Evolutionary conservation across 495 filamentous ascomycete genomes (phyloP), one percentile per base, ranked within the genome.

Genomic region (Daldinia grandis): DNA sequence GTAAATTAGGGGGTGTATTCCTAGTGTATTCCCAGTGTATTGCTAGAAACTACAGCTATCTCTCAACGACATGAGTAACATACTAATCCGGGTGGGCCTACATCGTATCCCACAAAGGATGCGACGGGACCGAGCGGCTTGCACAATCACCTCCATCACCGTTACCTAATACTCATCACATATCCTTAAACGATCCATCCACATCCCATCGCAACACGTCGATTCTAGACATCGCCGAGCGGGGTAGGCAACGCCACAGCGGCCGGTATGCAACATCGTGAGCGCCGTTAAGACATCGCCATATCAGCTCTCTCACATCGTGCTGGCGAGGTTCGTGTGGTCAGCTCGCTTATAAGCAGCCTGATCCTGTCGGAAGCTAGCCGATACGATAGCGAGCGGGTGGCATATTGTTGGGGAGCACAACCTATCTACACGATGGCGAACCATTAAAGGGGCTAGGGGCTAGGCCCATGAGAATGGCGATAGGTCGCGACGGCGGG

Each of bases 1-100:
- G 65, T 68, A 68, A 68, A 72, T 64, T 68, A 62, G 63, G 63
- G 68, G 68, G 68, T 44, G 68, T 71, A 51, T 58, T 3, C 31
- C n/a, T 71, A 71, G 66, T 25, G 3, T 35, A 12, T 35, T 35
- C 10, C n/a, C 66, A 71, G 66, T 25, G 3, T 35, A 12, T 35
- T 35, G 5, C 10, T 4, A 12, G 12, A 37, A 57, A 60, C 57
- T 21, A 1, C 37, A 47, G 21, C 68, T 35, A 15, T 40, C 57
- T 19, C 33, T 14, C 58, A 58, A 69, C 66, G 37, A 58, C 66
- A 54, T 30, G 17, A 25, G 25, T 35, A 44, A 59, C 53, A 53
- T 38, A 51, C 10, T 28, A 50, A 8, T 28, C 47, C 37, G 54
- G 15, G 51, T 49, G 37, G 30, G 19, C 37, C 27, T 44, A 35